Percentiles rank a stretch among this genome's conserved stretches.
Evolutionary conservation across 2,329 filamentous ascomycete genomes (phyloP).

Genomic region (Trichophyton equinum): DNA sequence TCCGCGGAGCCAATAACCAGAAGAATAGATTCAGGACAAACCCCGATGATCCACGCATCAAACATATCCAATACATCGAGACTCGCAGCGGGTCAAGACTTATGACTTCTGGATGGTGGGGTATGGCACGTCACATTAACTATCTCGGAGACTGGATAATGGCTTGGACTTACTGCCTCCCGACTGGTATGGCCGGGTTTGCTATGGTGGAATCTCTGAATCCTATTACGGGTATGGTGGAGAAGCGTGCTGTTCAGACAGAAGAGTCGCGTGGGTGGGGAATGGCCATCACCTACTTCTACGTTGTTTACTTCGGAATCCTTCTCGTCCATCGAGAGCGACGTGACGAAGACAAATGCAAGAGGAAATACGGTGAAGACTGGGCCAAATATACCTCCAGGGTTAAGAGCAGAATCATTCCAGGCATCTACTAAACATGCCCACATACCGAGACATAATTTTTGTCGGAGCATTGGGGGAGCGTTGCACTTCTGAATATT

Average conservation of each 20-base stretch:
- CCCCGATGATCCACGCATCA: constrained; percentile 64
- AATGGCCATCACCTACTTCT: constrained; percentile 87
- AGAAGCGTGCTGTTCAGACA: constrained; percentile 60
- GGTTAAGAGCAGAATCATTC: constrained; percentile 71
- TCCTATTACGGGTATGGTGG: constrained; percentile 45
- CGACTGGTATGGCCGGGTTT: constrained; percentile 75
- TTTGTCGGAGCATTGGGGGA: neutral
- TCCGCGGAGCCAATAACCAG: constrained; percentile 80
- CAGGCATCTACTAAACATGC: constrained; percentile 58
- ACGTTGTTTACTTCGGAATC: constrained; percentile 80
- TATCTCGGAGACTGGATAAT: constrained; percentile 93
- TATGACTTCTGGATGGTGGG: constrained; percentile 86
- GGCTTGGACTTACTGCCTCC: constrained; percentile 79
- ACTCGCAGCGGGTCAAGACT: constrained; percentile 71
- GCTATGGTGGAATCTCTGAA: constrained; percentile 45
- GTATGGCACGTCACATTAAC: constrained; percentile 81
- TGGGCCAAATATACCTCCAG: constrained; percentile 80
- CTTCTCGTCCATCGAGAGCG: constrained; percentile 75
- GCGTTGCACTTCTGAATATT: neutral
- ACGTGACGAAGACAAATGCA: constrained; percentile 83
- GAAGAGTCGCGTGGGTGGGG: constrained; percentile 69
- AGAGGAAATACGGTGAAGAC: constrained; percentile 79
- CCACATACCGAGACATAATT: neutral
- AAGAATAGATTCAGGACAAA: constrained; percentile 91
- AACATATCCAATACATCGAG: constrained; percentile 73